phyloP scores from a whole-genome alignment of 2,329 filamentous ascomycete species.

The Dactylellina parvicollis region DNA sequence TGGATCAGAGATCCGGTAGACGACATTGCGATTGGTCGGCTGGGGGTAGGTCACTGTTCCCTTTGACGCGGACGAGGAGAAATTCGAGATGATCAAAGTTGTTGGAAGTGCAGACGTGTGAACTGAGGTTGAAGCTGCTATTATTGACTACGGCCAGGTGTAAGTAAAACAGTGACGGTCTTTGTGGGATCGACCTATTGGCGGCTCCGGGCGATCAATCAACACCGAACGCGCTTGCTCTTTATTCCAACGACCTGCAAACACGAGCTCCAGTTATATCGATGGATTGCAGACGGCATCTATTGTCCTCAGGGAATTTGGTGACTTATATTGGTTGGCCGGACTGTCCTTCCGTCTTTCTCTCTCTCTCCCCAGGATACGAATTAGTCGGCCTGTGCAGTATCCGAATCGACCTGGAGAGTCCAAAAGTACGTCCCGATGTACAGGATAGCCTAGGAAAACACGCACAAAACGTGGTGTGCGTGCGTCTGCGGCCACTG shows the following conservation, averaged over 20 bases:
- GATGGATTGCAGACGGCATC: constrained; percentile 23
- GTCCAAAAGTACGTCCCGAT: background rate
- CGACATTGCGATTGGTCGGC: constrained; percentile 30
- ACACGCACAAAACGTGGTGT: constrained; percentile 16
- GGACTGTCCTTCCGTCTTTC: constrained; percentile 11
- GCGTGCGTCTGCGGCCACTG: constrained; percentile 47
- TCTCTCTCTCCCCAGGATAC: constrained; percentile 1
- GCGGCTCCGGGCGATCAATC: background rate
- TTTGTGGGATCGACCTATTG: background rate
- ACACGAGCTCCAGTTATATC: constrained; percentile 21
- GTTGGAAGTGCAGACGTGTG: too few species aligned
- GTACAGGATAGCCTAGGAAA: constrained; percentile 15
- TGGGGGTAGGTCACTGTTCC: background rate
- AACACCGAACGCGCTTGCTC: background rate
- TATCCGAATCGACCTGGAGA: constrained; percentile 30
- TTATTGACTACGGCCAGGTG: too few species aligned
- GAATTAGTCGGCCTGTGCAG: background rate
- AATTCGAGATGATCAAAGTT: too few species aligned
- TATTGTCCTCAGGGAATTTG: constrained; percentile 17
- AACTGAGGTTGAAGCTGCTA: too few species aligned
- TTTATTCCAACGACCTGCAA: constrained; percentile 10
- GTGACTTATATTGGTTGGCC: constrained; percentile 28
- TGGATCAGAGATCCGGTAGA: constrained; percentile 49
- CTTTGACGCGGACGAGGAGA: background rate
- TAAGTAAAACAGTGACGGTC: background rate